Evolutionary conservation across 345 rosid species (phyloP), one percentile per base, ranked within the genome.

Genomic region (Raphanus raphanistrum): DNA sequence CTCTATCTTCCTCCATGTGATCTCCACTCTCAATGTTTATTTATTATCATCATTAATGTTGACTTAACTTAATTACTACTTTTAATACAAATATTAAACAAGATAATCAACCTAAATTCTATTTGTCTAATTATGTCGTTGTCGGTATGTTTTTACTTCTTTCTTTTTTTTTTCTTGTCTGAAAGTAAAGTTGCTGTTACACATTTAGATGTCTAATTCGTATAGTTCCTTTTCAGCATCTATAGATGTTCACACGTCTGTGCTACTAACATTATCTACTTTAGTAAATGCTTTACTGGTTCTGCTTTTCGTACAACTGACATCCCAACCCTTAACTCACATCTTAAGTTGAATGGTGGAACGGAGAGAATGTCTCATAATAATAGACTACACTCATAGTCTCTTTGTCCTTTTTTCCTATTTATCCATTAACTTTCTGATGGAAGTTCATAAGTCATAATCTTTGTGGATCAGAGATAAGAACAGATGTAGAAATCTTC

Each of bases 1-100:
- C 31, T 21, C 21, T 21, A 21, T 21, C 21, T 27, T 38, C 36
- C 29, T 65, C 76, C 81, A 48, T 77, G 78, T 75, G 73, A 75
- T 68, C 73, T 75, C 79, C 79, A 75, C 73, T 75, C 78, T 66
- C 5, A 25, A 35, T 6, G 7, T 52, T 26, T 2, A 10, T n/a
- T 1, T n/a, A n/a, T 48, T 55, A 33, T 73, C 57, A 66, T 36
- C 77, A 73, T 73, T 52, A 52, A 52, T 38, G 32, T 65, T 65
- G 78, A 74, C 72, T 66, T 15, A 10, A 41, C 8, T 21, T 17
- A 17, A 13, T 48, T 73, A 11, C 68, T 35, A 33, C 35, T 35
- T 26, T 31, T 64, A 63, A 4, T 62, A 4, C 54, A 9, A 38
- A 38, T 9, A 38, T 9, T 38, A 38, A 38, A 38, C 43, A 9